These are phyloP conservation scores for Arthrobotrys pseudoclavata DNA, from an alignment of 2,329 filamentous ascomycete genomes.

Conservation along the genomic window DNA sequence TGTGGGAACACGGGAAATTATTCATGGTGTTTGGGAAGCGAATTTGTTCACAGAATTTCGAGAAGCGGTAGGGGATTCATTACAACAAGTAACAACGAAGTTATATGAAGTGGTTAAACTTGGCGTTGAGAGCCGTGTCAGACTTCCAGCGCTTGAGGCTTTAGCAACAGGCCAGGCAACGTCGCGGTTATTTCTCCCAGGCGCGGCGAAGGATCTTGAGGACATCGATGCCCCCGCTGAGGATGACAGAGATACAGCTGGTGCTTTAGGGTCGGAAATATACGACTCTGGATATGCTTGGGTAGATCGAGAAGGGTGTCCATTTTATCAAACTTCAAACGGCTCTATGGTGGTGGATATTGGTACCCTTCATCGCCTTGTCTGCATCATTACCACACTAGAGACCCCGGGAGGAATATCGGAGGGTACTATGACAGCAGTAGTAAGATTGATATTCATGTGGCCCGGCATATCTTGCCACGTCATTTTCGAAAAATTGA, in stretches of 20 bases:
- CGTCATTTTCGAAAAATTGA: conserved; percentile 32
- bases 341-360: conserved; percentile 33
- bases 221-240: conserved; percentile 7
- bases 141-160: conserved; percentile 32
- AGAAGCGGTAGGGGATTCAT: conserved; percentile 29
- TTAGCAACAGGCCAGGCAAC: conserved; percentile 61
- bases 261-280: conserved; percentile 3
- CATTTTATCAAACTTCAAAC: conserved; percentile 22
- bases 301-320: conserved; percentile 25
- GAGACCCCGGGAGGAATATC: background rate
- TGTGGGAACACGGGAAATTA: conserved; percentile 42
- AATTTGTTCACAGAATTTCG: conserved; percentile 36
- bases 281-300: conserved; percentile 33
- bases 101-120: conserved; percentile 1
- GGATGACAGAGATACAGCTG: background rate
- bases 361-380: conserved; percentile 31
- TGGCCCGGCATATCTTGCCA: conserved; percentile 37
- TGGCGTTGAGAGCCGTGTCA: background rate
- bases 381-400: conserved; percentile 24
- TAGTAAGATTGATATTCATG: conserved; percentile 38
- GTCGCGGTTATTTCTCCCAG: background rate
- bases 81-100: conserved; percentile 11
- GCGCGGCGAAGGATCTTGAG: background rate
- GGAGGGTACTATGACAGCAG: conserved; percentile 10
- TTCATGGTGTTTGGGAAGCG: conserved; percentile 15